Evolutionary conservation across 2,329 filamentous ascomycete species (phyloP).

Genomic region (Intubia oerlemansii): DNA sequence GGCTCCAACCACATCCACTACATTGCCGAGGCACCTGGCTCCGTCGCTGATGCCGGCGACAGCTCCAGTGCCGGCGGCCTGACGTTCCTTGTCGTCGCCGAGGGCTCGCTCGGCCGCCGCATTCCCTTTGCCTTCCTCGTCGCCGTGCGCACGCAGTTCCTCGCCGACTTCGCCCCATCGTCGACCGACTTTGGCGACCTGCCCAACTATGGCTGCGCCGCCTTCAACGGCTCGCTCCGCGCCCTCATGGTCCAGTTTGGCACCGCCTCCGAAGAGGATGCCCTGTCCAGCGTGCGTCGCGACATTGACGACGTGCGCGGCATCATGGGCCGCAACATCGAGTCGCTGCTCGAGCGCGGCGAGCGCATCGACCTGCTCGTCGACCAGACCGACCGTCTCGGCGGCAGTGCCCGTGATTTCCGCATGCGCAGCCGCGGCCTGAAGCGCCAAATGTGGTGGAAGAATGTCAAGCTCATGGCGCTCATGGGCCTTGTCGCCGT

Average conservation of each 20-base stretch:
- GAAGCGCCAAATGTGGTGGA: conserved; percentile 97
- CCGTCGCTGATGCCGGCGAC: conserved; percentile 37
- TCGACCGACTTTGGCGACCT: conserved; percentile 53
- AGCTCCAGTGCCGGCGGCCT: conserved; percentile 42
- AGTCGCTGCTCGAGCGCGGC: conserved; percentile 68
- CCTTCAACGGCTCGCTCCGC: conserved; percentile 66
- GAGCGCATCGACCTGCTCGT: conserved; percentile 87
- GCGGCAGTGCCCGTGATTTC: conserved; percentile 77
- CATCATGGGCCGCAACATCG: conserved; percentile 93
- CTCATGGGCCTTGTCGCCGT: conserved; percentile 48
- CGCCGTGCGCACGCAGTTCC: conserved; percentile 76
- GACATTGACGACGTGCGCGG: conserved; percentile 86
- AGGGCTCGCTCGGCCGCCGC: conserved; percentile 60
- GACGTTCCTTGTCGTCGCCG: conserved; percentile 79
- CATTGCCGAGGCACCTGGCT: conserved; percentile 61
- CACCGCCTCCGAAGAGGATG: conserved; percentile 56
- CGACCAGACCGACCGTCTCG: conserved; percentile 86
- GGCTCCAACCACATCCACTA: conserved; percentile 89
- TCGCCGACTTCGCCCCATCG: conserved; percentile 42
- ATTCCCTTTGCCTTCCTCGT: conserved; percentile 85
- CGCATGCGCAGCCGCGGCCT: conserved; percentile 67
- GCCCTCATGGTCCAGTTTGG: conserved; percentile 67
- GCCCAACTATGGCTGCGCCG: conserved; percentile 75
- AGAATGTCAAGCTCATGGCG: conserved; percentile 90
- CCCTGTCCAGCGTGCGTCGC: conserved; percentile 58